Evolutionary conservation across 1,284 basidiomycete species (phyloP).

Genomic region (Agaricales sp.): DNA sequence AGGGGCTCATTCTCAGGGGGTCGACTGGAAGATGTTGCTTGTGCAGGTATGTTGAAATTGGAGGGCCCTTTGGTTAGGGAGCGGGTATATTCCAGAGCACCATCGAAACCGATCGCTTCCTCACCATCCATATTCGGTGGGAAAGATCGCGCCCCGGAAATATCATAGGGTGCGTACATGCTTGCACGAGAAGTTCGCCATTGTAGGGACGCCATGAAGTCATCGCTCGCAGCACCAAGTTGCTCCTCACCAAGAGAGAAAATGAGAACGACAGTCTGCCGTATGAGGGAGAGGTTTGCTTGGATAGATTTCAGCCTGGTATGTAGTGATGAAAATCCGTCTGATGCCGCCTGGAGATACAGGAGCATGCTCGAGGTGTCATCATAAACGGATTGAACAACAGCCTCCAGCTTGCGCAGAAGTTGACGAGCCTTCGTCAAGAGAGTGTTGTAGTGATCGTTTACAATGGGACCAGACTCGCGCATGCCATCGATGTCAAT

Average conservation of each 20-base stretch:
- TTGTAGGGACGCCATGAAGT: slow-evolving; percentile 63
- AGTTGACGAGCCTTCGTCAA: slow-evolving; percentile 55
- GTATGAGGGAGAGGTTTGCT: slow-evolving; percentile 41
- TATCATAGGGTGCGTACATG: slow-evolving; percentile 28
- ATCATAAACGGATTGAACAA: slow-evolving; percentile 63
- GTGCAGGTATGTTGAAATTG: background rate
- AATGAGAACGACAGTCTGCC: slow-evolving; percentile 50
- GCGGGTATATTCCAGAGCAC: slow-evolving; percentile 30
- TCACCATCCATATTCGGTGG: slow-evolving; percentile 29
- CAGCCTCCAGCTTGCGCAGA: slow-evolving; percentile 58
- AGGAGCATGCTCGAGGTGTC: slow-evolving; percentile 50
- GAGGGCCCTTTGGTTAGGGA: slow-evolving; percentile 8
- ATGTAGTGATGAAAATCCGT: slow-evolving; percentile 22
- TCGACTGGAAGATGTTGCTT: background rate
- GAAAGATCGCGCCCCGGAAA: slow-evolving; percentile 19
- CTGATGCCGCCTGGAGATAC: slow-evolving; percentile 41
- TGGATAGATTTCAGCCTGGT: slow-evolving; percentile 25
- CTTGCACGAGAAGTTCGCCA: slow-evolving; percentile 63
- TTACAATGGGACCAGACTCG: slow-evolving; percentile 29
- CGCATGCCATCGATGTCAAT: slow-evolving; percentile 69
- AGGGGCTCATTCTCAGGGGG: background rate
- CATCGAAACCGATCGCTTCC: slow-evolving; percentile 53
- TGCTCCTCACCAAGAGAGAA: slow-evolving; percentile 59
- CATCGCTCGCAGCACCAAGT: slow-evolving; percentile 51
- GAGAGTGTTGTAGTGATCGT: slow-evolving; percentile 45